phyloP scores from a whole-genome alignment of 176 grass and related monocot species.

The Oryza rufipogon region DNA sequence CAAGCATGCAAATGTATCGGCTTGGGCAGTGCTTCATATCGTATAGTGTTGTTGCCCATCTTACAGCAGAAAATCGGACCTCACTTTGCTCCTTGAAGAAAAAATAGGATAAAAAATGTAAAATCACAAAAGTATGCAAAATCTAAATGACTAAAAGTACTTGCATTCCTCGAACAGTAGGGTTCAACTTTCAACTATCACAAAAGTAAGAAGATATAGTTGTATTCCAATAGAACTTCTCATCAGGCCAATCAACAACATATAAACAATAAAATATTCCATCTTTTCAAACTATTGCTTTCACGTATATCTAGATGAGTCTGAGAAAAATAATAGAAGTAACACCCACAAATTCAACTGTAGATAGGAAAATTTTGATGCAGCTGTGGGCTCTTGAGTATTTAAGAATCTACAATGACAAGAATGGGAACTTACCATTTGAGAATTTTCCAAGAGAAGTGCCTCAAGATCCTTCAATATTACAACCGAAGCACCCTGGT shows the following conservation, averaged over 20 bases:
- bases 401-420: conserved; percentile 20
- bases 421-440: conserved; percentile 56
- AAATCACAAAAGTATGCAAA: conserved; percentile 43
- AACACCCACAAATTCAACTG: conserved; percentile 6
- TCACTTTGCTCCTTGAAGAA: conserved; percentile 58
- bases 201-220: conserved; percentile 22
- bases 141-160: conserved; percentile 4
- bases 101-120: conserved; percentile 36
- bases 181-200: conserved; percentile 9
- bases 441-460: conserved; percentile 77
- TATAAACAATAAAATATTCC: neutral
- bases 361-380: neutral
- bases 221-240: conserved; percentile 3
- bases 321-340: conserved; percentile 42
- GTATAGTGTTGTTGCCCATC: too few relatives aligned
- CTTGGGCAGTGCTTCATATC: too few relatives aligned
- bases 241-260: neutral
- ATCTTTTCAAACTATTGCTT: conserved; percentile 9
- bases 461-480: conserved; percentile 76
- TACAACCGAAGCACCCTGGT: conserved; percentile 72
- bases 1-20: conserved; percentile 87
- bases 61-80: too few relatives aligned
- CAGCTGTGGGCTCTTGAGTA: neutral
- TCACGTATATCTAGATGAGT: neutral
- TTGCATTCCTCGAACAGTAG: conserved; percentile 26